These are phyloP conservation scores for Pilaira anomala DNA, from an alignment of 192 early-diverging fungal genomes.

Conservation along the genomic window DNA sequence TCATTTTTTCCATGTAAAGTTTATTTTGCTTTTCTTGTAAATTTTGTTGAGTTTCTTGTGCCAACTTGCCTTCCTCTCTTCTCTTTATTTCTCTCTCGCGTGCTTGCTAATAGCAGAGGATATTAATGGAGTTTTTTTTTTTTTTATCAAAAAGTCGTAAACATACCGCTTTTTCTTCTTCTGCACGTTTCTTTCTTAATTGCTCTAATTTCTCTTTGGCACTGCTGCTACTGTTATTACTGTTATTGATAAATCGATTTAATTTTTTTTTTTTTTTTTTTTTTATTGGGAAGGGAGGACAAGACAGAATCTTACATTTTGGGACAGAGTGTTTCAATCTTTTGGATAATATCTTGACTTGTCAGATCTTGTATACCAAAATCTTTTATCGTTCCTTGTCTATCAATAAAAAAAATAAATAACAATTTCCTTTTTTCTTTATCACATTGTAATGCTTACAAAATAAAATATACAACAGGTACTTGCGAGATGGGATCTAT, in stretches of 20 bases:
- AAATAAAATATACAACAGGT: slow-evolving; percentile 19
- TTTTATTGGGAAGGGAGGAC: too few species aligned
- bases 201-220: not conserved
- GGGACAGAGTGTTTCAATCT: not conserved
- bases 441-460: not conserved
- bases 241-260: not conserved
- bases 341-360: not conserved
- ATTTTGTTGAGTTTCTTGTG: slow-evolving; percentile 3
- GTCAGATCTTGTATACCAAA: slow-evolving; percentile 7
- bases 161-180: too few species aligned
- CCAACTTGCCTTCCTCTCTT: slow-evolving; percentile 17
- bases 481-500: slow-evolving; percentile 17
- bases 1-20: slow-evolving; percentile 14
- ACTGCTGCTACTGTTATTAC: not conserved
- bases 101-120: not conserved
- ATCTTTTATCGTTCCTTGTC: slow-evolving; percentile 18
- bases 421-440: not conserved
- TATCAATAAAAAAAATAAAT: not conserved
- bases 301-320: not conserved
- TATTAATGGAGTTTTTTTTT: not conserved
- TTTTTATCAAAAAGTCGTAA: too few species aligned
- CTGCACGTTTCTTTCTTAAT: too few species aligned
- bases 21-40: slow-evolving; percentile 19
- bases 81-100: slow-evolving; percentile 22
- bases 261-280: not conserved